phyloP scores from a whole-genome alignment of 169 alveolate genomes.

The Eimeria tenella region DNA sequence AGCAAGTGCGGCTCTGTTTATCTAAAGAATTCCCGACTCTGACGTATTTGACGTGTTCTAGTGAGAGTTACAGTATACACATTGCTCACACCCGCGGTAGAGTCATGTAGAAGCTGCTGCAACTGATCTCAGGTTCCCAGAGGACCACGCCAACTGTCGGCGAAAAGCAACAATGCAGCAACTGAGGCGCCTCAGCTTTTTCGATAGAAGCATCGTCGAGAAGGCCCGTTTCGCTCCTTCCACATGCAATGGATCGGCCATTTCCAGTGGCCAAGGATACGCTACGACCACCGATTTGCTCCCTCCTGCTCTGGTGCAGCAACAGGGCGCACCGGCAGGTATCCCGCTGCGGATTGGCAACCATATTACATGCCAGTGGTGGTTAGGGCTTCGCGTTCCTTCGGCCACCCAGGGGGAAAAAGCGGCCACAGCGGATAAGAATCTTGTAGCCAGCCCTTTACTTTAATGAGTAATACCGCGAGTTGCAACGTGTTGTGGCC shows the following conservation, averaged over 20 bases:
- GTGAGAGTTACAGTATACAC: no score
- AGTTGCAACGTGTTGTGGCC: not conserved
- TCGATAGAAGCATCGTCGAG: conserved; percentile 69
- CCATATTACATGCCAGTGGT: not conserved
- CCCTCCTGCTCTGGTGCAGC: conserved; percentile 13
- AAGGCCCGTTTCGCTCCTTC: not conserved
- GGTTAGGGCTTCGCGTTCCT: not conserved
- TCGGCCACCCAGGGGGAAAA: no score
- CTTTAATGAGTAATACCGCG: not conserved
- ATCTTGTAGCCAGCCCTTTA: not conserved
- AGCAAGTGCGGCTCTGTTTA: not conserved
- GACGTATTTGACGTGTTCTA: no score
- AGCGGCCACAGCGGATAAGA: not conserved
- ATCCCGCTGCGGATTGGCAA: not conserved
- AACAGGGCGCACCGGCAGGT: conserved; percentile 63
- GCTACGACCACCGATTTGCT: not conserved
- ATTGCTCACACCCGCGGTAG: no score
- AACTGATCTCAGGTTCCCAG: not conserved
- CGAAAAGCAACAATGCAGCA: conserved; percentile 64
- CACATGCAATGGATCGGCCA: not conserved
- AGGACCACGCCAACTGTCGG: not conserved
- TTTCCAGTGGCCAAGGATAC: not conserved
- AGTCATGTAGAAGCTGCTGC: no score
- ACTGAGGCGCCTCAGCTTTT: conserved; percentile 74
- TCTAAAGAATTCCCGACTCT: not conserved